Evolutionary conservation across 495 filamentous ascomycete species (phyloP).

Genomic region (Apodospora peruviana): DNA sequence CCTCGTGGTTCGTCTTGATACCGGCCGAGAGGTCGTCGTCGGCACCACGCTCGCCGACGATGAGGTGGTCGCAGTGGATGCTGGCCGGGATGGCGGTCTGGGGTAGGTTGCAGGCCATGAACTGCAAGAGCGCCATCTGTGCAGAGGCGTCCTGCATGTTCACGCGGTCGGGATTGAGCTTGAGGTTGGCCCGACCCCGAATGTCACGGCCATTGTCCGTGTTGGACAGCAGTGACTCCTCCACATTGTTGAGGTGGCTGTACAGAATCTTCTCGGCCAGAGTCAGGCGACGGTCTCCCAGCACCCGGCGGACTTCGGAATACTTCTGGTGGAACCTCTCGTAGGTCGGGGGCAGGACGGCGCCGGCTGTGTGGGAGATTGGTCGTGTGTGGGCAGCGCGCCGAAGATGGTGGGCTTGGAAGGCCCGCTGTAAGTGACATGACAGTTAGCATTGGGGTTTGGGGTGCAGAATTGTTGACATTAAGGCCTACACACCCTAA

Average conservation of each 20-base stretch:
- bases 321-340: constrained; percentile 42
- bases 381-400: constrained; percentile 13
- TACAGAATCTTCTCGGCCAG: constrained; percentile 97
- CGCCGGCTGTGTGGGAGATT: constrained; percentile 15
- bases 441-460: not conserved
- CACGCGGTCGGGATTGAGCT: constrained; percentile 95
- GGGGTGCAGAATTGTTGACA: not conserved
- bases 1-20: constrained; percentile 90
- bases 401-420: constrained; percentile 20
- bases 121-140: constrained; percentile 96
- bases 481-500: constrained; percentile 19
- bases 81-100: constrained; percentile 93
- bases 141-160: constrained; percentile 99
- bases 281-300: constrained; percentile 68
- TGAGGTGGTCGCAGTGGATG: constrained; percentile 99
- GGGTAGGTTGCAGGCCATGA: constrained; percentile 92
- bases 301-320: constrained; percentile 60
- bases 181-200: constrained; percentile 84
- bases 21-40: constrained; percentile 80
- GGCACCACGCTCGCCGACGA: constrained; percentile 87
- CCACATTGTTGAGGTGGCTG: constrained; percentile 82
- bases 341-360: constrained; percentile 39
- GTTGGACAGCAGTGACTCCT: constrained; percentile 75
- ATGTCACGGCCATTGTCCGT: constrained; percentile 76
- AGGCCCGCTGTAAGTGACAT: constrained; percentile 15